These are phyloP conservation scores for Clathrospora elynae DNA, from an alignment of 2,329 filamentous ascomycete species.

Conservation along the genomic window DNA sequence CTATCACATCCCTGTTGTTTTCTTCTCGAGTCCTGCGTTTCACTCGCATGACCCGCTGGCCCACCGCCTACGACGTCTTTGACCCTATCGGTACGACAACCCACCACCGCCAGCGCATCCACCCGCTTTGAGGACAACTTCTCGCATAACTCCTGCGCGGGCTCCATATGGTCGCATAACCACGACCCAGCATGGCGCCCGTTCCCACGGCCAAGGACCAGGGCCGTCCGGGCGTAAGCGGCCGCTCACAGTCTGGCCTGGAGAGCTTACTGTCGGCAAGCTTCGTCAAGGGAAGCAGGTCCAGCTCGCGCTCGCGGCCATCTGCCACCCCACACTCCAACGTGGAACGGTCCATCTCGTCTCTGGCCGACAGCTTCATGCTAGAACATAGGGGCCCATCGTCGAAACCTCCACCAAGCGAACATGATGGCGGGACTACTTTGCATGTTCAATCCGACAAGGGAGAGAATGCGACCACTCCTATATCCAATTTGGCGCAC, in stretches of 20 bases:
- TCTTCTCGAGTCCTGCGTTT: constrained; percentile 10
- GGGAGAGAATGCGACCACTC: constrained; percentile 30
- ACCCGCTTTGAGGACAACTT: constrained; percentile 13
- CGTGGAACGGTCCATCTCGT: constrained; percentile 39
- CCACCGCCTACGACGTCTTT: constrained; percentile 24
- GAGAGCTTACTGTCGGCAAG: constrained; percentile 38
- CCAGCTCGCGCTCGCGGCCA: constrained; percentile 24
- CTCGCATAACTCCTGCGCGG: constrained; percentile 10
- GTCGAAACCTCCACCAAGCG: constrained; percentile 16
- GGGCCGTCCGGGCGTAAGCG: constrained; percentile 24
- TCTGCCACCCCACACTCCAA: constrained; percentile 28
- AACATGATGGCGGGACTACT: constrained; percentile 17
- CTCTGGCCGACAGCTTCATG: constrained; percentile 46
- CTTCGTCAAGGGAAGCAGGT: constrained; percentile 30
- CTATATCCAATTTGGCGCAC: constrained; percentile 47
- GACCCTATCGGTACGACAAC: constrained; percentile 17
- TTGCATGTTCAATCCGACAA: constrained; percentile 18
- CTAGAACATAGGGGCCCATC: constrained; percentile 33
- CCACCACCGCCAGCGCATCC: constrained; percentile 16
- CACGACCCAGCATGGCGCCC: constrained; percentile 24
- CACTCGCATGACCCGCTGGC: constrained; percentile 28
- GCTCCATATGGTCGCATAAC: constrained; percentile 21
- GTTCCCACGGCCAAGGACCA: constrained; percentile 19
- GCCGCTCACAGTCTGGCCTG: constrained; percentile 29
- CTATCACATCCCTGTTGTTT: constrained; percentile 12